phyloP scores from a whole-genome alignment of 2,329 filamentous ascomycete genomes.

The Didymosphaeria variabile region DNA sequence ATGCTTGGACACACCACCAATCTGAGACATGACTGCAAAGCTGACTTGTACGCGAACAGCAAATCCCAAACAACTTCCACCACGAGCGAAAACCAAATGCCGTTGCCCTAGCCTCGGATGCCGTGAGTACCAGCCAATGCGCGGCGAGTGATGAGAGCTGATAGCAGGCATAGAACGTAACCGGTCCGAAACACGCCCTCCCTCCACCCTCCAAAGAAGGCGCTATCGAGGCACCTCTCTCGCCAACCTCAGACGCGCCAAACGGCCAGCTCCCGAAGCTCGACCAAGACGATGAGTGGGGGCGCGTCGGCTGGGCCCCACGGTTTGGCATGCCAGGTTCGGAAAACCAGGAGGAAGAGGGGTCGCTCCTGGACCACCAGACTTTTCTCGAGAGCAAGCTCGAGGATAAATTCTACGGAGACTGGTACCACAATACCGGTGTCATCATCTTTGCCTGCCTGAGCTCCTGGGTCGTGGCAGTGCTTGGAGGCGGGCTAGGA shows the following conservation, averaged over 20 bases:
- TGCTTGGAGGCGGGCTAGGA: conserved; percentile 87
- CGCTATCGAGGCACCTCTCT: conserved; percentile 64
- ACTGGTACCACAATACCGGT: conserved; percentile 98
- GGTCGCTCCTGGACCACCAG: conserved; percentile 82
- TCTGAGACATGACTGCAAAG: not conserved
- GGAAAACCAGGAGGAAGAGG: conserved; percentile 62
- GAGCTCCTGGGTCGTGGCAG: conserved; percentile 86
- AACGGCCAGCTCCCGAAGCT: conserved; percentile 63
- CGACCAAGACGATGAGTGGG: conserved; percentile 59
- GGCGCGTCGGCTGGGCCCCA: conserved; percentile 84
- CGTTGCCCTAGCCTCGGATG: conserved; percentile 79
- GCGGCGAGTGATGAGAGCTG: not conserved
- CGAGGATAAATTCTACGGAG: conserved; percentile 89
- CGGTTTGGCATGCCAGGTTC: conserved; percentile 70
- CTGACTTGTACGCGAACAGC: conserved; percentile 53
- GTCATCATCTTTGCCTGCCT: conserved; percentile 93
- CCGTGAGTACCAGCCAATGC: conserved; percentile 53
- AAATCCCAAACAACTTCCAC: conserved; percentile 70
- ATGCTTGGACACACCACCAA: conserved; percentile 50
- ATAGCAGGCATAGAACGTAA: conserved; percentile 62
- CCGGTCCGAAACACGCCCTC: conserved; percentile 75
- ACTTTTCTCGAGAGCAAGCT: conserved; percentile 86
- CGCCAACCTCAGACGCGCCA: conserved; percentile 57
- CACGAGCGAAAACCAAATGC: conserved; percentile 69
- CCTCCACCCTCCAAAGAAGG: conserved; percentile 77